phyloP scores from a whole-genome alignment of 305 asterid genomes.

The Rubia balearica region DNA sequence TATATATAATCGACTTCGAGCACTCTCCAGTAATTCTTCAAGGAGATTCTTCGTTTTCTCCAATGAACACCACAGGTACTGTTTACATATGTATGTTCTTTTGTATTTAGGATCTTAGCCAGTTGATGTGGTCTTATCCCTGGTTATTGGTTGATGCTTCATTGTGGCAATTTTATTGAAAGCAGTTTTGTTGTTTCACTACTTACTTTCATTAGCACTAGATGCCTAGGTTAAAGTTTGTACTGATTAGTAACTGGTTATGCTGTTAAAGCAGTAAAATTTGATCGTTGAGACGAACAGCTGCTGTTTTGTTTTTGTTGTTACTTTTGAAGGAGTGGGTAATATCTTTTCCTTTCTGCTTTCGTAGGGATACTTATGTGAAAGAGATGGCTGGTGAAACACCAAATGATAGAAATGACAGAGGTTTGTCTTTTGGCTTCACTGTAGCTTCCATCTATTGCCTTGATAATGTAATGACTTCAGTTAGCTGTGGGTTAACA shows the following conservation, averaged over 20 bases:
- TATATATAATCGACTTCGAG: conserved; percentile 77
- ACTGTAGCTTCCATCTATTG: not conserved
- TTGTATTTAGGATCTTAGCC: not conserved
- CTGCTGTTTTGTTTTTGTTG: conserved; percentile 1
- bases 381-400: conserved; percentile 74
- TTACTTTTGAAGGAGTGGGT: not conserved
- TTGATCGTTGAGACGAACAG: not conserved
- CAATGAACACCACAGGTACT: conserved; percentile 88
- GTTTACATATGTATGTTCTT: conserved; percentile 3
- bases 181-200: not conserved
- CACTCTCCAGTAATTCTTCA: conserved; percentile 60
- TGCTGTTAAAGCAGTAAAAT: not conserved
- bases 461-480: not conserved
- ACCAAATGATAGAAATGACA: conserved; percentile 94
- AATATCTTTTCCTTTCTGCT: conserved; percentile 5
- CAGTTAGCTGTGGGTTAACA: not conserved
- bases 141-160: not conserved
- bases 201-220: not conserved
- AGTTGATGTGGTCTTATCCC: not conserved
- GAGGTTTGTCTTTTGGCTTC: conserved; percentile 51
- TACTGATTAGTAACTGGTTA: not conserved
- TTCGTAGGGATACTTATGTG: conserved; percentile 83
- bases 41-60: conserved; percentile 86
- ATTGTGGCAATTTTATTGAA: not conserved
- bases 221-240: not conserved